Conservation (phyloP, 495 filamentous ascomycete genomes). For the Aspergillus kassunensis region DNA sequence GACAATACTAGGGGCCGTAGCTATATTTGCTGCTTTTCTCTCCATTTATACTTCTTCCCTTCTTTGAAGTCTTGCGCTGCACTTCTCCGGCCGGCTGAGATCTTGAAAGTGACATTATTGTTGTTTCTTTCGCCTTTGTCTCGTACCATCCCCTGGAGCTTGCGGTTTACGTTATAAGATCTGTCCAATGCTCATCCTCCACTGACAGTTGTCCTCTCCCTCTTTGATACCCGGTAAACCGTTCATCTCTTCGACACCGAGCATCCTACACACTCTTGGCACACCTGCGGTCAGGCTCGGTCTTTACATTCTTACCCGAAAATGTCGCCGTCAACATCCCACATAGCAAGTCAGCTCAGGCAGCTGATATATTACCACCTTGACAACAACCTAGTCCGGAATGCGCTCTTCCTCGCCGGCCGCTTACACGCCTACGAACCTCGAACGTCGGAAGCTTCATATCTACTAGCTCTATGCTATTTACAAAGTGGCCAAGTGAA, state of each 20-base stretch:
- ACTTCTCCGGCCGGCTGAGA: constrained; percentile 9
- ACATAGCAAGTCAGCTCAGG: constrained; percentile 70
- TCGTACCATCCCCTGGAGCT: neutral
- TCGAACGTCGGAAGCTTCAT: constrained; percentile 70
- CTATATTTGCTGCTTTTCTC: constrained; percentile 3
- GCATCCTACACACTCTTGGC: constrained; percentile 7
- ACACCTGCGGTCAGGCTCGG: neutral
- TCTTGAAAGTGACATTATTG: constrained; percentile 17
- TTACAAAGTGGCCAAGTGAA: constrained; percentile 74
- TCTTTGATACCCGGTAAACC: constrained; percentile 2
- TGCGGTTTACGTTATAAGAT: neutral
- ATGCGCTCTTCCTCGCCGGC: constrained; percentile 88
- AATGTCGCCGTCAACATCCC: constrained; percentile 68
- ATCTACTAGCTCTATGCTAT: constrained; percentile 80
- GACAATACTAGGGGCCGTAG: neutral
- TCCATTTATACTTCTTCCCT: neutral
- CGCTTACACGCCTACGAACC: constrained; percentile 80
- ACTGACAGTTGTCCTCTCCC: constrained; percentile 3
- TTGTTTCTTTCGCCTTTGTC: constrained; percentile 26
- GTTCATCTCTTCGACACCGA: neutral
- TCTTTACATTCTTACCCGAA: constrained; percentile 19
- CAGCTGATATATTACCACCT: constrained; percentile 89
- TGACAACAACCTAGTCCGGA: constrained; percentile 81
- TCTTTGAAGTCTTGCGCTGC: constrained; percentile 7
- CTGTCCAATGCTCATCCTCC: constrained; percentile 10